Evolutionary conservation across 176 grass and related monocot genomes (phyloP).

Genomic region (Puya raimondii): DNA sequence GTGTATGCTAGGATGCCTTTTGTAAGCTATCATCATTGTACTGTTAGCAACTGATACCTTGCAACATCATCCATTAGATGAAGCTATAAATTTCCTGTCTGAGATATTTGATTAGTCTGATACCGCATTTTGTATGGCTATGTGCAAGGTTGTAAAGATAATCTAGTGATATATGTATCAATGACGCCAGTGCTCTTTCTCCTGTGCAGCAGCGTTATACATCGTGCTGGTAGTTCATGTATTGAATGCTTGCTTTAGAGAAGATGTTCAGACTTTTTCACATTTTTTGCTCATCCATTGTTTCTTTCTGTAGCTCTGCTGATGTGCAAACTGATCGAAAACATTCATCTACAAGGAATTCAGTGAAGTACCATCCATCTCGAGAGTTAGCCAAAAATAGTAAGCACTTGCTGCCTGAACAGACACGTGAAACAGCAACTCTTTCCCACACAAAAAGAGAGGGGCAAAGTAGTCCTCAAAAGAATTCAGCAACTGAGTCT

Average conservation of each 20-base stretch:
- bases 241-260: slow-evolving; percentile 5
- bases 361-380: slow-evolving; percentile 23
- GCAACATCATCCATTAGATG: background rate
- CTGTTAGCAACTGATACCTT: background rate
- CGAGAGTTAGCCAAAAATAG: slow-evolving; percentile 6
- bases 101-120: slow-evolving; percentile 3
- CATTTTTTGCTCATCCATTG: slow-evolving; percentile 18
- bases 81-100: background rate
- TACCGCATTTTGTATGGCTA: slow-evolving; percentile 8
- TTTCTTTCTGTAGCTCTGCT: slow-evolving; percentile 29
- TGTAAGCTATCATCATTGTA: background rate
- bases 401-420: background rate
- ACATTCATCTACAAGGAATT: slow-evolving; percentile 22
- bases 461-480: slow-evolving; percentile 25
- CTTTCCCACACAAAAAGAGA: slow-evolving; percentile 24
- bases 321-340: slow-evolving; percentile 35
- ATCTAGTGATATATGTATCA: background rate
- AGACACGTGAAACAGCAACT: slow-evolving; percentile 12
- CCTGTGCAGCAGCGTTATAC: slow-evolving; percentile 1
- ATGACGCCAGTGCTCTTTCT: slow-evolving; percentile 6
- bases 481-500: slow-evolving; percentile 39
- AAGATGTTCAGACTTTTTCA: background rate
- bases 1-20: background rate
- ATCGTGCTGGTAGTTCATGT: slow-evolving; percentile 6
- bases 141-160: slow-evolving; percentile 10